phyloP scores from a whole-genome alignment of 768 basidiomycete species.

The Antrodiella citrinella region DNA sequence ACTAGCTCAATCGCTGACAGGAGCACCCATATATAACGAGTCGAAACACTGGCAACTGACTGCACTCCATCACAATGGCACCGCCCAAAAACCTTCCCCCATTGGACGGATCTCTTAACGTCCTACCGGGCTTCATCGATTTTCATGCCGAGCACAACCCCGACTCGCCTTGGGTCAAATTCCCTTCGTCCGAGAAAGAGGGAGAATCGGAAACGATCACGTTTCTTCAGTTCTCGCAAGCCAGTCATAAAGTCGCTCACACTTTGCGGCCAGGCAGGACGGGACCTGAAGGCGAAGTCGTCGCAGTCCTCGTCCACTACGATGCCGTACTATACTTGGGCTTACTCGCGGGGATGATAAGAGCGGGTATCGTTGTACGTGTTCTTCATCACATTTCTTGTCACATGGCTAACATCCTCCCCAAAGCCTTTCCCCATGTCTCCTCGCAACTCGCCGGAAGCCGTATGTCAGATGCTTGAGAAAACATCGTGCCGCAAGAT shows the following conservation, averaged over 20 bases:
- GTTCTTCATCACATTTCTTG: neutral
- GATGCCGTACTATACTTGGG: conserved; percentile 1
- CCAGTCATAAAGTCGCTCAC: conserved; percentile 5
- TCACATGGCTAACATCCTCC: neutral
- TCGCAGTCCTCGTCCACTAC: conserved; percentile 4
- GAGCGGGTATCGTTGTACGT: conserved; percentile 9
- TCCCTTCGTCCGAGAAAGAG: neutral
- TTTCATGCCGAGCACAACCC: conserved; percentile 7
- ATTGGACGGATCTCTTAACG: conserved; percentile 3
- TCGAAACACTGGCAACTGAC: too few relatives aligned
- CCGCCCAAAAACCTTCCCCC: too few relatives aligned
- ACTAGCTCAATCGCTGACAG: too few relatives aligned
- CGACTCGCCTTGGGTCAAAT: neutral
- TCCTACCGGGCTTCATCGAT: conserved; percentile 4
- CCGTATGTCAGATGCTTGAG: conserved; percentile 27
- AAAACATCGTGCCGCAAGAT: conserved; percentile 31
- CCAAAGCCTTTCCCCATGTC: conserved; percentile 30
- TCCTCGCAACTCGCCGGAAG: conserved; percentile 28
- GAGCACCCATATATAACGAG: too few relatives aligned
- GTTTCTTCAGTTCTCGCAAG: neutral
- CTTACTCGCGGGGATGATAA: neutral
- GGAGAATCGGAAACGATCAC: neutral
- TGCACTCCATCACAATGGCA: too few relatives aligned
- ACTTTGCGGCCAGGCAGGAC: neutral
- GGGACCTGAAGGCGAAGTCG: conserved; percentile 3